phyloP scores from a whole-genome alignment of 306 rosid genomes.

The Styphnolobium japonicum region DNA sequence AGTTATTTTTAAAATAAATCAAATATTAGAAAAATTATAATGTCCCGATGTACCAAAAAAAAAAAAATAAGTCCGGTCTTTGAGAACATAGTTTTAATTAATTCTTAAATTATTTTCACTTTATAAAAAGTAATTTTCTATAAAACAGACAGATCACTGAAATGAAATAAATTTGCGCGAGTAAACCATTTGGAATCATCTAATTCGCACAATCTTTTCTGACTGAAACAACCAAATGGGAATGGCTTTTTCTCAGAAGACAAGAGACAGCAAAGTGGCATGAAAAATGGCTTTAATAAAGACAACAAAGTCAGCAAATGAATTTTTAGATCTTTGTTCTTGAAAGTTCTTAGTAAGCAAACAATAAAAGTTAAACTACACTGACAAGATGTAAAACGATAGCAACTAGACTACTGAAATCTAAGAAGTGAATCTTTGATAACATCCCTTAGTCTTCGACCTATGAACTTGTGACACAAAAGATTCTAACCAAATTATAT shows the following conservation, averaged over 20 bases:
- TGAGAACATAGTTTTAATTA: no score
- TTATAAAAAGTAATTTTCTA: not conserved
- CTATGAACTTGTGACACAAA: conserved; percentile 7
- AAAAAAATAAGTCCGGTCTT: no score
- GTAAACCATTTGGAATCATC: not conserved
- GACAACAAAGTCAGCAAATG: conserved; percentile 19
- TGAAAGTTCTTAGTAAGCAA: conserved; percentile 1
- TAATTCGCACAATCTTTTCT: conserved; percentile 11
- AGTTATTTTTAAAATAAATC: no score
- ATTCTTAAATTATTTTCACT: not conserved
- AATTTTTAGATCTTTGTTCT: not conserved
- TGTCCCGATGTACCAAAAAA: no score
- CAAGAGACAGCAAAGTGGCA: conserved; percentile 3
- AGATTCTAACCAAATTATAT: no score
- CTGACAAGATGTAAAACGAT: not conserved
- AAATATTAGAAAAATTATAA: no score
- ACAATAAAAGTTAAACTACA: not conserved
- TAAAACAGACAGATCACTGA: not conserved
- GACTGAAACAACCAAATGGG: conserved; percentile 10
- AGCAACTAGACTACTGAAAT: conserved; percentile 17
- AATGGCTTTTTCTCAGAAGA: conserved; percentile 14
- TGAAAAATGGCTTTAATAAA: conserved; percentile 23
- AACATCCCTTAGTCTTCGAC: conserved; percentile 21
- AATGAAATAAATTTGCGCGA: not conserved
- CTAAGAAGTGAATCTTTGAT: conserved; percentile 26